A percentile compares a stretch with the other conserved stretches of the same genome.
Evolutionary conservation across 306 rosid species (phyloP).

Genomic region (Lablab purpureus): DNA sequence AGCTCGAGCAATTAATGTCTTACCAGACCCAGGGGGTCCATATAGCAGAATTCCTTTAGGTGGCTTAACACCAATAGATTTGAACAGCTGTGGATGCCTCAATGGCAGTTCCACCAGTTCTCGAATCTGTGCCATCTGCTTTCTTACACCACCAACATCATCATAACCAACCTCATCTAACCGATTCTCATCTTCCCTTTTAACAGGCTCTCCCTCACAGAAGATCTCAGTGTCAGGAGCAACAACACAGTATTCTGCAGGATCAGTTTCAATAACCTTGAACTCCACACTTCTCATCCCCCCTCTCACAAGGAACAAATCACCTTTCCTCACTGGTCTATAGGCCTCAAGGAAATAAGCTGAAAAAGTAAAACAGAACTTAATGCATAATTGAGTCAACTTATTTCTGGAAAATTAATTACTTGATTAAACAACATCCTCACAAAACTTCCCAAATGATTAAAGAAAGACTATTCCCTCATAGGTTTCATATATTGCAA

Average conservation of each 20-base stretch:
- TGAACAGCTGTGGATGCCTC: conserved; percentile 96
- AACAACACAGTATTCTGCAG: conserved; percentile 92
- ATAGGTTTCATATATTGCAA: neutral
- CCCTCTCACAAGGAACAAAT: conserved; percentile 94
- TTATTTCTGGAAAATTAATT: neutral
- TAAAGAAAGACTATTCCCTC: neutral
- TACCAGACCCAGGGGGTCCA: conserved; percentile 97
- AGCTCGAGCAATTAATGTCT: conserved; percentile 92
- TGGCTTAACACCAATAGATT: conserved; percentile 97
- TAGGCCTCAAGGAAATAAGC: conserved; percentile 96
- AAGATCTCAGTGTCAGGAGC: conserved; percentile 98
- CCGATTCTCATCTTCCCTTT: conserved; percentile 93
- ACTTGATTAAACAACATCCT: neutral
- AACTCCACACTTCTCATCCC: conserved; percentile 99
- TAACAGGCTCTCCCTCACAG: conserved; percentile 95
- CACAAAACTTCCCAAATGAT: neutral
- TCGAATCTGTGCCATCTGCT: conserved; percentile 98
- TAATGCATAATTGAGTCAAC: neutral
- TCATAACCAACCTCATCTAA: conserved; percentile 98
- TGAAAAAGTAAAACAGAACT: conserved; percentile 49
- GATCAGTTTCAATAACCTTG: conserved; percentile 97
- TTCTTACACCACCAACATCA: conserved; percentile 96
- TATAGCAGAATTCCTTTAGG: conserved; percentile 92
- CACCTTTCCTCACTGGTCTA: conserved; percentile 95
- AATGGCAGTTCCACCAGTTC: conserved; percentile 90